These are phyloP conservation scores for Cyberlindnera xylosilytica DNA, from an alignment of 805 yeast species.

Conservation along the genomic window DNA sequence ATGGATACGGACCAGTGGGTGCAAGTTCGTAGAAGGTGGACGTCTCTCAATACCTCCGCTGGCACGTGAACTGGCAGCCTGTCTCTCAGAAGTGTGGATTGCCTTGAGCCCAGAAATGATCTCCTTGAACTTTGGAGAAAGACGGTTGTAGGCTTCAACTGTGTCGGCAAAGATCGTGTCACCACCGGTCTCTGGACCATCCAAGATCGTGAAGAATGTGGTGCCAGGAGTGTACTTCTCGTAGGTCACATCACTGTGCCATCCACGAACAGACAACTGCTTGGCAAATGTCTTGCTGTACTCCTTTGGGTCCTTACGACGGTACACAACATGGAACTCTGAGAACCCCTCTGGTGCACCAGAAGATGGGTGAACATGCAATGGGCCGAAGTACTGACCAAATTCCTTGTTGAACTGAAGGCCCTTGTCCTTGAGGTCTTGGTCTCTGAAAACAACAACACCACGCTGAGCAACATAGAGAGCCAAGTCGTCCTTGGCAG, in stretches of 20 bases:
- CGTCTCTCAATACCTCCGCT: conserved; percentile 67
- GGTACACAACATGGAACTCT: conserved; percentile 59
- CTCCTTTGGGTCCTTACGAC: conserved; percentile 38
- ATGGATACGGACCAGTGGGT: conserved; percentile 70
- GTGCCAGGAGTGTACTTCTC: conserved; percentile 72
- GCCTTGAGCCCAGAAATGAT: conserved; percentile 61
- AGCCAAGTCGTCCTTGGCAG: conserved; percentile 68
- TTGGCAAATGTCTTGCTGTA: conserved; percentile 29
- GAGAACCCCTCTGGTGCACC: conserved; percentile 63
- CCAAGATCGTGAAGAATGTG: conserved; percentile 63
- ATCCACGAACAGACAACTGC: conserved; percentile 30
- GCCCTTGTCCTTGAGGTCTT: conserved; percentile 58
- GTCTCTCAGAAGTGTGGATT: conserved; percentile 67
- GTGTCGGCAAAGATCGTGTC: conserved; percentile 78
- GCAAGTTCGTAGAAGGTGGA: conserved; percentile 52
- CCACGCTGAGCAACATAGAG: conserved; percentile 66
- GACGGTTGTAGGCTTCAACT: conserved; percentile 65
- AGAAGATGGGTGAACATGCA: conserved; percentile 72
- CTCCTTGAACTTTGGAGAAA: conserved; percentile 62
- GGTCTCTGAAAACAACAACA: conserved; percentile 63
- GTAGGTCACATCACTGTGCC: conserved; percentile 77
- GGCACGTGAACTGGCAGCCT: conserved; percentile 53
- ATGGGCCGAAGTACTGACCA: conserved; percentile 65
- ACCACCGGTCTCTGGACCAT: conserved; percentile 64
- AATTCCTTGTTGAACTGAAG: conserved; percentile 46